Evolutionary conservation across 495 filamentous ascomycete species (phyloP).

Genomic region (Bacidia gigantensis): DNA sequence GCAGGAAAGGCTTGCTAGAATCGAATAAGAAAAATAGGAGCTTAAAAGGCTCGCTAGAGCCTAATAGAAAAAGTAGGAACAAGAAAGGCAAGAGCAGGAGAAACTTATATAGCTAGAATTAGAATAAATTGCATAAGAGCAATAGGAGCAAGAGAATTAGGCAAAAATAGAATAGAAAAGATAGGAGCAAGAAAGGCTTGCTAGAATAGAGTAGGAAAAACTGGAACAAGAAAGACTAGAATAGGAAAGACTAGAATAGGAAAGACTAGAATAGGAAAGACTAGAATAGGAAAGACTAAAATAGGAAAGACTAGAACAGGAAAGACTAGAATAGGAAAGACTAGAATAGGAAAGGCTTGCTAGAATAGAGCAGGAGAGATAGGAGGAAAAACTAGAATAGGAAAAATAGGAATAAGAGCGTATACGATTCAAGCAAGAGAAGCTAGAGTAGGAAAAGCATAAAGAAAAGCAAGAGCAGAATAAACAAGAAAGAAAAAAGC

Average conservation of each 20-base stretch:
- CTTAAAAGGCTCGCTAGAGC: too few species aligned
- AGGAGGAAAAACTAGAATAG: too few species aligned
- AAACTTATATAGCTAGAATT: background rate
- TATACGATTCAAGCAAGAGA: background rate
- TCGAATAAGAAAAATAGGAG: too few species aligned
- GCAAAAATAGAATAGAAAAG: background rate
- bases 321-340: too few species aligned
- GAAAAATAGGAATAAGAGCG: background rate
- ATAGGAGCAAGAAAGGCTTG: background rate
- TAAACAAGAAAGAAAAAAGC: background rate
- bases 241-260: background rate
- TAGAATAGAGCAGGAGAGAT: too few species aligned
- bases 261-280: too few species aligned
- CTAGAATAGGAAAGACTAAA: too few species aligned
- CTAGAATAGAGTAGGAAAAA: background rate
- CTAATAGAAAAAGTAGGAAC: constrained; percentile 5
- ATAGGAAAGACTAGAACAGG: too few species aligned
- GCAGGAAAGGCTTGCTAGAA: background rate
- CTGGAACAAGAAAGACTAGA: background rate
- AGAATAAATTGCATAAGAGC: background rate
- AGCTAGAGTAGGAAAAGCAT: background rate
- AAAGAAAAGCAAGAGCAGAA: background rate
- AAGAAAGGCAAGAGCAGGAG: background rate
- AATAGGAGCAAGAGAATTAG: background rate
- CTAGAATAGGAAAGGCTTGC: too few species aligned